Evolutionary conservation across 1,284 basidiomycete genomes (phyloP), one percentile per base, ranked within the genome.

Genomic region (Cryptococcus sp.): DNA sequence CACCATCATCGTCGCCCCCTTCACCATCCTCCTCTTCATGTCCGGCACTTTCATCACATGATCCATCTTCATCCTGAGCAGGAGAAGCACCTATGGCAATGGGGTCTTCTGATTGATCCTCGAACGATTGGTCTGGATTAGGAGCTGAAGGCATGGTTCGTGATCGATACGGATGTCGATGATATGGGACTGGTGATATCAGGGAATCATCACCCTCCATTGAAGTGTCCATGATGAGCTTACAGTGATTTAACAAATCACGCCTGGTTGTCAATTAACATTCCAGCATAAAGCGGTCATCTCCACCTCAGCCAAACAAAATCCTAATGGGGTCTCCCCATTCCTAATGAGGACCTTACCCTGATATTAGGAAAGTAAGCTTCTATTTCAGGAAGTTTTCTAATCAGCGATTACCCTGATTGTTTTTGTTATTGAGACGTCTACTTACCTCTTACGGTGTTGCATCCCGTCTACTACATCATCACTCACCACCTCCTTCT

Each of bases 1-100:
- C 46, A 35, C 41, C 50, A 11, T 50, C 45, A 6, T 52, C 56
- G 7, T 50, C 53, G 13, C 45, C 56, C 42, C 51, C 58, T n/a
- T 56, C 54, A 33, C 58, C 62, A 30, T 56, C 61, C 36, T 52
- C 61, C 36, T 54, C 52, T 38, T 52, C 60, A 13, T 53, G 52
- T 30, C 52, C 52, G n/a, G 49, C 50, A n/a, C 59, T 57, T 11
- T 54, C 60, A 10, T 45, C 49, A 14, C 36, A 47, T 38, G 46
- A 49, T 34, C 51, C 49, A 10, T 57, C 50, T 13, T 44, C 57
- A 13, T 32, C 46, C 13, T 31, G 32, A 33, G 46, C 46, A 6
- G 46, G n/a, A 47, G 46, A 36, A 31, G 32, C 48, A n/a, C 7
- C 48, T 23, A 4, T 10, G 48, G 5, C n/a, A 35, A 13, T n/a